A percentile compares a stretch with the other conserved stretches of the same genome.
Conservation (phyloP, 169 alveolate genomes). For the Sarcocystis neurona region DNA sequence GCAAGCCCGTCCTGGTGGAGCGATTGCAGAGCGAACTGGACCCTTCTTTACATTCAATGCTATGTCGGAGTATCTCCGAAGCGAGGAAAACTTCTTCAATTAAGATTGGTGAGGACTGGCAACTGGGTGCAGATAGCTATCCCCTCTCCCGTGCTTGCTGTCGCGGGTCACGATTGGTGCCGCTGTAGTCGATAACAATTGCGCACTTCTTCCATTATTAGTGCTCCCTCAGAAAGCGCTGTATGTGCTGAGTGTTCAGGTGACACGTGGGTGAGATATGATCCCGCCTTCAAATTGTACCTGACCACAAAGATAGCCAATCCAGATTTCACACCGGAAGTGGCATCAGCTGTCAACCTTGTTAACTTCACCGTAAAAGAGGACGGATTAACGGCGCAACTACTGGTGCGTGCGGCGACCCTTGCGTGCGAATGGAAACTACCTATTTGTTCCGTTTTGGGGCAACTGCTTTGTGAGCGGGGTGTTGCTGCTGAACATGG, state of each 20-base stretch:
- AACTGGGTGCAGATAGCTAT: neutral
- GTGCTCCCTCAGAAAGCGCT: no score
- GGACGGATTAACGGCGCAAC: slow-evolving; percentile 84
- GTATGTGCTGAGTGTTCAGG: slow-evolving; percentile 81
- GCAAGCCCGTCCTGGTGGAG: slow-evolving; percentile 86
- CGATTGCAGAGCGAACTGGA: slow-evolving; percentile 88
- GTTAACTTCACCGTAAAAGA: slow-evolving; percentile 92
- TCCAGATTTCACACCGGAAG: slow-evolving; percentile 95
- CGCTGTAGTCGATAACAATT: no score
- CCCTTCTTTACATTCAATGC: slow-evolving; percentile 88
- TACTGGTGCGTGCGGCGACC: slow-evolving; percentile 88
- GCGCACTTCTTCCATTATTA: no score
- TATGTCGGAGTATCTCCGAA: slow-evolving; percentile 81
- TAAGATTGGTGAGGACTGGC: slow-evolving; percentile 86
- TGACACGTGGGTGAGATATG: slow-evolving; percentile 76
- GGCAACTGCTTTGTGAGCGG: no score
- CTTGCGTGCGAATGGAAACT: no score
- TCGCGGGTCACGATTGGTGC: no score
- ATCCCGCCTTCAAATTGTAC: slow-evolving; percentile 87
- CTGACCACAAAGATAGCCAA: slow-evolving; percentile 93
- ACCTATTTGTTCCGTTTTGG: no score
- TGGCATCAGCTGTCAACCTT: slow-evolving; percentile 88
- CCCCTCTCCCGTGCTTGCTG: neutral
- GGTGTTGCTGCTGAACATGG: no score
- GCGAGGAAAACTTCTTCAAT: slow-evolving; percentile 77